Conservation (phyloP, 345 rosid genomes). For the Linum lewisii region DNA sequence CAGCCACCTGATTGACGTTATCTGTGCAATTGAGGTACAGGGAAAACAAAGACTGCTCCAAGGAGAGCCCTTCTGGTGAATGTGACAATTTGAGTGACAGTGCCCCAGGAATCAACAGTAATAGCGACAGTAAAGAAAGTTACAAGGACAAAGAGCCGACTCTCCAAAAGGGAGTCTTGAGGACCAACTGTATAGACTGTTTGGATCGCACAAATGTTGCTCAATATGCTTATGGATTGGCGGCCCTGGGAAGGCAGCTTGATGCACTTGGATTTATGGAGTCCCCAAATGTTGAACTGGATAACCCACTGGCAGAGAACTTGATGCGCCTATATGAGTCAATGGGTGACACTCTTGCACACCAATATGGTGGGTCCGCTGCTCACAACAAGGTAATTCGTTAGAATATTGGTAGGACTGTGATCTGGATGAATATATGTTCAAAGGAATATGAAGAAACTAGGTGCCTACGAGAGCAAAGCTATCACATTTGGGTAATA, state of each 20-base stretch:
- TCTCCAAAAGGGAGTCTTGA: slow-evolving; percentile 73
- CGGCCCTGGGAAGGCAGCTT: slow-evolving; percentile 77
- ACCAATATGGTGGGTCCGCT: slow-evolving; percentile 95
- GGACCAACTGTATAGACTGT: slow-evolving; percentile 98
- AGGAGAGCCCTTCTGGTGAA: slow-evolving; percentile 16
- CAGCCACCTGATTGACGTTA: slow-evolving; percentile 1
- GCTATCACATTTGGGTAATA: too few relatives aligned
- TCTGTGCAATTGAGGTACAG: slow-evolving; percentile 34
- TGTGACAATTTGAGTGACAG: slow-evolving; percentile 21
- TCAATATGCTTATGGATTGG: slow-evolving; percentile 80
- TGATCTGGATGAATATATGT: too few relatives aligned
- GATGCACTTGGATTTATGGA: slow-evolving; percentile 44
- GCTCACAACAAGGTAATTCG: slow-evolving; percentile 86
- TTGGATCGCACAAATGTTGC: slow-evolving; percentile 97
- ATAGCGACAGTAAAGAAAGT: slow-evolving; percentile 19
- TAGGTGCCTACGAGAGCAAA: too few relatives aligned
- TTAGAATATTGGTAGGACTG: not conserved
- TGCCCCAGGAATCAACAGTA: slow-evolving; percentile 21
- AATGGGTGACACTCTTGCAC: slow-evolving; percentile 96
- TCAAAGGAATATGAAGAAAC: too few relatives aligned
- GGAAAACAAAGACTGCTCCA: slow-evolving; percentile 23
- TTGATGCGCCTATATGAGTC: slow-evolving; percentile 73
- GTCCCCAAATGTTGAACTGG: slow-evolving; percentile 45
- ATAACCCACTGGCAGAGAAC: slow-evolving; percentile 65
- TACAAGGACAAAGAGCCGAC: slow-evolving; percentile 25